Evolutionary conservation across 805 yeast genomes (phyloP).

Genomic region (Saturnispora gosingensis): DNA sequence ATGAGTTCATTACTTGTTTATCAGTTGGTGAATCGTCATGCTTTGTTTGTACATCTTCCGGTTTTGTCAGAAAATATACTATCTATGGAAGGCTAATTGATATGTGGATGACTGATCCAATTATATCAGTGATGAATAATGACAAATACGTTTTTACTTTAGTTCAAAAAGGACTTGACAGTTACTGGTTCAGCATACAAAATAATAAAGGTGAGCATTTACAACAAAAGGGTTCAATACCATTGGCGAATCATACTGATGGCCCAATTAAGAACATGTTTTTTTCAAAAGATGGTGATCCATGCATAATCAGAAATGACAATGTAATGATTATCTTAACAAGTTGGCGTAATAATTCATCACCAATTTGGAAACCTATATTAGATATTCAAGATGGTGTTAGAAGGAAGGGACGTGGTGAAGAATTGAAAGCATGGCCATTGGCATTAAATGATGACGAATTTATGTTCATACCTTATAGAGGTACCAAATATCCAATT

Average conservation of each 20-base stretch:
- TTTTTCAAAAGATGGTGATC: slow-evolving; percentile 84
- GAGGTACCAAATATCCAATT: slow-evolving; percentile 64
- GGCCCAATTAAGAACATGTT: slow-evolving; percentile 52
- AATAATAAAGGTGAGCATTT: slow-evolving; percentile 30
- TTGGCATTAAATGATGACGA: slow-evolving; percentile 65
- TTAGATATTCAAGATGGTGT: slow-evolving; percentile 49
- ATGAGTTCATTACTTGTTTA: slow-evolving; percentile 57
- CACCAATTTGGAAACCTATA: slow-evolving; percentile 83
- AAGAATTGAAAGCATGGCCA: slow-evolving; percentile 76
- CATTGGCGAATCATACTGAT: slow-evolving; percentile 23
- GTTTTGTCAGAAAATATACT: slow-evolving; percentile 65
- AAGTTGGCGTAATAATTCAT: slow-evolving; percentile 63
- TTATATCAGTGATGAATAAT: slow-evolving; percentile 62
- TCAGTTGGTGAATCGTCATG: slow-evolving; percentile 55
- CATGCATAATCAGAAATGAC: slow-evolving; percentile 75
- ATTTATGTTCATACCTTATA: slow-evolving; percentile 64
- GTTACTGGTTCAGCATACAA: slow-evolving; percentile 23
- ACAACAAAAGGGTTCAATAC: slow-evolving; percentile 39
- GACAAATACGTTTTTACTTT: slow-evolving; percentile 48
- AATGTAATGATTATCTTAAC: slow-evolving; percentile 61
- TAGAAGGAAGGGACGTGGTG: slow-evolving; percentile 45
- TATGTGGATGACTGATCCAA: slow-evolving; percentile 62
- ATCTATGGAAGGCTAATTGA: slow-evolving; percentile 63
- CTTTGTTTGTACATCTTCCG: slow-evolving; percentile 65
- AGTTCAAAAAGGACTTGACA: slow-evolving; percentile 8